phyloP scores from a whole-genome alignment of 2,329 filamentous ascomycete species.

The Rugonectria rugulosa region DNA sequence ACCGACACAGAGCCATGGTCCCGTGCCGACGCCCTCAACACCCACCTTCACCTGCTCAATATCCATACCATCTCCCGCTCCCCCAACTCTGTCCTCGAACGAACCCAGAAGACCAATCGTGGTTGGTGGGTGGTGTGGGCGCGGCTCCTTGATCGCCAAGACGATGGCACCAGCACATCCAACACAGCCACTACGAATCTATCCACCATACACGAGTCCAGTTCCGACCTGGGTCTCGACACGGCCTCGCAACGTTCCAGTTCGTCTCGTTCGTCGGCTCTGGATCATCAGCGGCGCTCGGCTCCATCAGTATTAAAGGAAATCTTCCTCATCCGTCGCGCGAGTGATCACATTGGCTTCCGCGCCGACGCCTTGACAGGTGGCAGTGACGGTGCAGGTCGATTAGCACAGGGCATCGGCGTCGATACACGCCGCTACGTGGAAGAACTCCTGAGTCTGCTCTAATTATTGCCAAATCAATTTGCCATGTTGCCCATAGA shows the following conservation, averaged over 20 bases:
- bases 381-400: constrained; percentile 64
- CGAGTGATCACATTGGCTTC: constrained; percentile 61
- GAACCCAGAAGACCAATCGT: constrained; percentile 70
- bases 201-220: constrained; percentile 38
- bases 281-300: not conserved
- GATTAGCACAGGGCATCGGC: constrained; percentile 75
- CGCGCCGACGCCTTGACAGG: constrained; percentile 47
- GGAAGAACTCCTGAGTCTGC: constrained; percentile 72
- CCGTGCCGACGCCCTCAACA: constrained; percentile 68
- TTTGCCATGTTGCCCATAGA: too few relatives aligned
- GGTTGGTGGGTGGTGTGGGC: constrained; percentile 78
- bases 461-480: too few relatives aligned
- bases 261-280: not conserved
- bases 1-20: constrained; percentile 55
- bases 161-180: constrained; percentile 20
- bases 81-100: constrained; percentile 59
- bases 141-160: constrained; percentile 54
- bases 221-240: constrained; percentile 23
- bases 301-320: constrained; percentile 56
- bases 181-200: constrained; percentile 29
- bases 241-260: not conserved
- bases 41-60: constrained; percentile 69
- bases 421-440: constrained; percentile 80
- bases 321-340: constrained; percentile 67
- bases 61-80: constrained; percentile 56